A percentile compares a stretch with the other conserved stretches of the same genome.
Conservation (phyloP, 2,329 filamentous ascomycete species). For the Epichloe bromicola region DNA sequence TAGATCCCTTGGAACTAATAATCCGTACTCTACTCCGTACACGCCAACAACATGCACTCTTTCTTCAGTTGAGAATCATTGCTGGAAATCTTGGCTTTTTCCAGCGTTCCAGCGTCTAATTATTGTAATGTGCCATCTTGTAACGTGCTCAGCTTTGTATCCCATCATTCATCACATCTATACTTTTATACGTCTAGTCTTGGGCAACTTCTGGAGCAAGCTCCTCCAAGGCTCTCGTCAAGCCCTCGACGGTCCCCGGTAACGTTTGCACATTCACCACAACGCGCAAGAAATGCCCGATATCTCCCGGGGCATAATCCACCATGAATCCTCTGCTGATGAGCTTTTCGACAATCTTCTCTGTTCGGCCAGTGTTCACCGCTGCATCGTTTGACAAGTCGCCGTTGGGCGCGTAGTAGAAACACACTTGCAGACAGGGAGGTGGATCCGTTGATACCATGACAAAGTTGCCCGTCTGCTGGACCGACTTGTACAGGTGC, state of each 20-base stretch:
- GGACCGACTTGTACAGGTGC: constrained; percentile 51
- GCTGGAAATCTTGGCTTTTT: too few species aligned
- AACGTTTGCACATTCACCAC: constrained; percentile 46
- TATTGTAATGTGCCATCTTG: not conserved
- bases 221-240: constrained; percentile 40
- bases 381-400: constrained; percentile 27
- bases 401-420: constrained; percentile 61
- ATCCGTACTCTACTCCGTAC: too few species aligned
- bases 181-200: not conserved
- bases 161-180: not conserved
- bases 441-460: constrained; percentile 66
- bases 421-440: constrained; percentile 88
- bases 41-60: not conserved
- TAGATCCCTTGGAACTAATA: too few species aligned
- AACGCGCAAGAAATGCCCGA: constrained; percentile 45
- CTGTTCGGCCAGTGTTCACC: constrained; percentile 37
- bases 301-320: constrained; percentile 44
- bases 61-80: too few species aligned
- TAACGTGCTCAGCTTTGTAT: not conserved
- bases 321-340: constrained; percentile 44
- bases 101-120: not conserved
- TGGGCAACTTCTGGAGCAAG: constrained; percentile 21
- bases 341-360: constrained; percentile 33
- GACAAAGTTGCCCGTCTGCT: constrained; percentile 44
- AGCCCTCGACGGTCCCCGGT: constrained; percentile 35